These are phyloP conservation scores for Mrakia gelida DNA, from an alignment of 768 basidiomycete species.

Conservation along the genomic window DNA sequence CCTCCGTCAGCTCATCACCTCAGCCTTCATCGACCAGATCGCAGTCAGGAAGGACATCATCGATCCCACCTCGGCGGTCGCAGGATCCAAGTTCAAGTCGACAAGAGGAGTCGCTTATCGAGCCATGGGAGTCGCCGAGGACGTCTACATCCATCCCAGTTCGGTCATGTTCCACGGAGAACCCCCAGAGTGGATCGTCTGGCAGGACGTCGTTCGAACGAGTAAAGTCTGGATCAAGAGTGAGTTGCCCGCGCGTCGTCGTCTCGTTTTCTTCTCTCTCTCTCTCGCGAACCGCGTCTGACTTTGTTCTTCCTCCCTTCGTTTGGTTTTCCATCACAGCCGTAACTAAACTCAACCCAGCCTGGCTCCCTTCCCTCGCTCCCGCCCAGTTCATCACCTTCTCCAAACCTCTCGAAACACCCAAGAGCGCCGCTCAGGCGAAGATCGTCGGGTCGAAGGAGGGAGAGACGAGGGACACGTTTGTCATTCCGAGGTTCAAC, in stretches of 20 bases:
- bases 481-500: slow-evolving; percentile 32
- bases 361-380: slow-evolving; percentile 79
- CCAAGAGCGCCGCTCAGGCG: slow-evolving; percentile 23
- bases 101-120: slow-evolving; percentile 77
- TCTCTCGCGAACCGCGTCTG: neutral
- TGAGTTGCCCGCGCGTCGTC: slow-evolving; percentile 44
- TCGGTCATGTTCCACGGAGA: slow-evolving; percentile 64
- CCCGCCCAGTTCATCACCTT: slow-evolving; percentile 72
- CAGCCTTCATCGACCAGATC: slow-evolving; percentile 92
- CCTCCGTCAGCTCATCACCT: slow-evolving; percentile 76
- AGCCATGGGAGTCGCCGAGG: slow-evolving; percentile 68
- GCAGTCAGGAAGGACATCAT: slow-evolving; percentile 83
- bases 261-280: neutral
- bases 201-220: slow-evolving; percentile 73
- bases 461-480: slow-evolving; percentile 27
- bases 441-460: slow-evolving; percentile 27
- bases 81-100: slow-evolving; percentile 66
- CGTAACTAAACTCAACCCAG: slow-evolving; percentile 75
- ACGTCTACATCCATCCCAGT: slow-evolving; percentile 87
- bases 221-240: slow-evolving; percentile 75
- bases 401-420: slow-evolving; percentile 71
- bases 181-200: slow-evolving; percentile 84
- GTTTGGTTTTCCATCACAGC: slow-evolving; percentile 44
- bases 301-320: neutral
- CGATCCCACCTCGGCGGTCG: slow-evolving; percentile 52